Evolutionary conservation across 257 asterid genomes (phyloP).

Genomic region (Lycium barbarum): DNA sequence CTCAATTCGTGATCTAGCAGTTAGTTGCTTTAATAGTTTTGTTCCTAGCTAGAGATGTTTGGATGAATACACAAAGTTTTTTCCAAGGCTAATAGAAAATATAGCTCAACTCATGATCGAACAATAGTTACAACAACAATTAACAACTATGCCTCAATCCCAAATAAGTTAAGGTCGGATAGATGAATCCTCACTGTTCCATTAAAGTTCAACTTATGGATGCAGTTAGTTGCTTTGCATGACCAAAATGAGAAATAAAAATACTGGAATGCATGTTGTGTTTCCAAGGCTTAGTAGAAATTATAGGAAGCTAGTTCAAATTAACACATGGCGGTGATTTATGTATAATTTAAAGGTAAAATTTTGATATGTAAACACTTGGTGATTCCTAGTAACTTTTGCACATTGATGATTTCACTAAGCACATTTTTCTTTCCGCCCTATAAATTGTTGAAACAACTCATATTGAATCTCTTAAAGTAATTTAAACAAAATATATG

Average conservation of each 20-base stretch:
- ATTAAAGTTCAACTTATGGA: background rate
- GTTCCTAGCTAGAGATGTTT: too few species aligned
- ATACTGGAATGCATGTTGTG: too few species aligned
- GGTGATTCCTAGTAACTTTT: too few species aligned
- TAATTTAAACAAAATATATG: too few species aligned
- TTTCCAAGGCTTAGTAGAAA: too few species aligned
- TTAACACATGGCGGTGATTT: background rate
- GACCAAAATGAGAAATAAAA: too few species aligned
- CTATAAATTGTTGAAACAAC: background rate
- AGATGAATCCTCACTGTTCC: background rate
- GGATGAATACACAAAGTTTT: background rate
- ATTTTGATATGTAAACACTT: background rate
- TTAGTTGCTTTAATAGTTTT: background rate
- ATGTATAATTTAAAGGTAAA: background rate
- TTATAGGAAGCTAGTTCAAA: too few species aligned
- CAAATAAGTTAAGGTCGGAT: background rate
- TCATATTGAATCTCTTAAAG: background rate
- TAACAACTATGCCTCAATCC: background rate
- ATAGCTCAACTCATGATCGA: background rate
- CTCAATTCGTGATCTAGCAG: background rate
- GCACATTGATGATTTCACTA: too few species aligned
- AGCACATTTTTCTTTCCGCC: too few species aligned
- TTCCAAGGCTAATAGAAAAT: too few species aligned
- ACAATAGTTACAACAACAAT: background rate
- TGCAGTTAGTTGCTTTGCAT: background rate